These are phyloP conservation scores for Corinectria fuckeliana DNA, from an alignment of 2,329 filamentous ascomycete genomes.

Conservation along the genomic window DNA sequence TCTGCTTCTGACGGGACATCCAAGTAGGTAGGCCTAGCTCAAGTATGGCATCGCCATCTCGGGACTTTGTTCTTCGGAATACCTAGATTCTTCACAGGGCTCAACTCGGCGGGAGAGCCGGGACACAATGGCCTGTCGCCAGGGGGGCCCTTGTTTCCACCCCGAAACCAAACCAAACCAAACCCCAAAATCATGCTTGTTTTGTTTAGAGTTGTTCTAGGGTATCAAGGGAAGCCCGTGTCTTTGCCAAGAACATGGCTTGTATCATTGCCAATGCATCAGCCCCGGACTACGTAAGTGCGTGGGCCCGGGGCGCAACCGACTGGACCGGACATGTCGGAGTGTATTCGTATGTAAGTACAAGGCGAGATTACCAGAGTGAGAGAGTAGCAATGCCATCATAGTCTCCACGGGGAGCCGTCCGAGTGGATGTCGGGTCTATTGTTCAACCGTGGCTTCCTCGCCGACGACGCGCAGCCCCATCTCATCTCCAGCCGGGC, in stretches of 20 bases:
- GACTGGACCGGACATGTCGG: background rate
- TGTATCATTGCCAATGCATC: background rate
- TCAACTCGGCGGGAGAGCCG: too few relatives aligned
- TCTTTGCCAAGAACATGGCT: background rate
- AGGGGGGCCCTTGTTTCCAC: background rate
- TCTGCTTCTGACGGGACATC: too few relatives aligned
- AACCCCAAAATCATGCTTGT: background rate
- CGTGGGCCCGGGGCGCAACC: background rate
- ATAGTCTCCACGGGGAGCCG: background rate
- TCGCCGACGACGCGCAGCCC: conserved; percentile 8
- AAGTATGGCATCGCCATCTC: too few relatives aligned
- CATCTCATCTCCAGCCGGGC: background rate
- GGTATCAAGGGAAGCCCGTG: too few relatives aligned
- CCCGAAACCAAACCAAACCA: background rate
- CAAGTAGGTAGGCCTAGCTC: too few relatives aligned
- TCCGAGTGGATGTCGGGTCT: background rate
- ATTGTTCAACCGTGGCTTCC: conserved; percentile 6
- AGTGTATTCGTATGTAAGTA: too few relatives aligned
- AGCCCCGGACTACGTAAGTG: background rate
- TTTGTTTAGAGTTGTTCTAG: background rate
- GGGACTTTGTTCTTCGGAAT: too few relatives aligned
- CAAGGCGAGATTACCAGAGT: background rate
- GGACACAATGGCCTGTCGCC: too few relatives aligned
- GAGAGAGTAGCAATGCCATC: background rate
- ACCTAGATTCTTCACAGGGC: too few relatives aligned